Evolutionary conservation across 352 stramenopile genomes (phyloP).

Genomic region (Phytopythium oedochilum): DNA sequence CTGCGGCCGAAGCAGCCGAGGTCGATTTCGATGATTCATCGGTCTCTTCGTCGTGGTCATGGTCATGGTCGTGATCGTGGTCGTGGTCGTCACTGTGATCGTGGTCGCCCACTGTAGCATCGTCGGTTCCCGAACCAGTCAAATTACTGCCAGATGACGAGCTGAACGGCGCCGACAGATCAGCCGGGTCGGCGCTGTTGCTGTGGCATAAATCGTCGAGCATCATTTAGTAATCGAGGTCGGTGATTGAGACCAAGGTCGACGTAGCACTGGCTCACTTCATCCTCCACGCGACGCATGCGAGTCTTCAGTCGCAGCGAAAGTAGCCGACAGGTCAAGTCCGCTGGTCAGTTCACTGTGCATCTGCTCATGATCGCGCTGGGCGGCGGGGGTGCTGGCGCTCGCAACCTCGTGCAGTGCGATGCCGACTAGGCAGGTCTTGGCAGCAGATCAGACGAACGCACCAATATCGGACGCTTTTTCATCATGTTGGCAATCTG

Average conservation of each 20-base stretch:
- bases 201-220: slow-evolving; percentile 41
- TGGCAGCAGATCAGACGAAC: too few relatives aligned
- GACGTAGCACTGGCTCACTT: slow-evolving; percentile 28
- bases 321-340: slow-evolving; percentile 38
- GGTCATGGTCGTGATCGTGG: slow-evolving; percentile 8
- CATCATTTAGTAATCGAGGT: slow-evolving; percentile 30
- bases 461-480: too few relatives aligned
- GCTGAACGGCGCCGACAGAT: slow-evolving; percentile 3
- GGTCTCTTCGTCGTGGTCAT: slow-evolving; percentile 6
- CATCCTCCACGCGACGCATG: slow-evolving; percentile 34
- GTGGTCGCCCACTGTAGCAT: slow-evolving; percentile 10
- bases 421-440: slow-evolving; percentile 31
- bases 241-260: slow-evolving; percentile 22
- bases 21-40: slow-evolving; percentile 2
- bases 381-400: slow-evolving; percentile 67
- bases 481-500: too few relatives aligned
- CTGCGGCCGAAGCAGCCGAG: slow-evolving; percentile 7
- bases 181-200: slow-evolving; percentile 28
- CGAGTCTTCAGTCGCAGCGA: slow-evolving; percentile 32
- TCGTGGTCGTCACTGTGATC: slow-evolving; percentile 9
- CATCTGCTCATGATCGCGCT: slow-evolving; percentile 48
- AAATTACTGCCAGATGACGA: slow-evolving; percentile 10
- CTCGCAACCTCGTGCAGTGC: slow-evolving; percentile 85
- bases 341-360: slow-evolving; percentile 29
- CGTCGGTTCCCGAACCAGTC: slow-evolving; percentile 8